Base-by-base conservation (phyloP, 1,139 yeast species). In the Kurtzmaniella natalensis region DNA sequence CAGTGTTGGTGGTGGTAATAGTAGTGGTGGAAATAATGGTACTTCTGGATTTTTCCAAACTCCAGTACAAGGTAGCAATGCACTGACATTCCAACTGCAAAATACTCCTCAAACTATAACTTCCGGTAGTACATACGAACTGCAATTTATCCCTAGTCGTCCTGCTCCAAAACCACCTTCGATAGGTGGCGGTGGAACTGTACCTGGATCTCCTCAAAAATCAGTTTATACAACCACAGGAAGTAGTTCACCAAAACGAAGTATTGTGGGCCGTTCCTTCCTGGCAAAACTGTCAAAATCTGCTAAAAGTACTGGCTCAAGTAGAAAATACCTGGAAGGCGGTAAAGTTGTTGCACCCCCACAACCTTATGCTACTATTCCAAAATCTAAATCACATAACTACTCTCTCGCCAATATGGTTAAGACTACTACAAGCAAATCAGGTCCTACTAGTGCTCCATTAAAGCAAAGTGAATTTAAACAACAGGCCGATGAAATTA, bases 131-230 rank as follows among this genome's bases (percentile, higher is more conserved):
- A 30, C 37, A 6, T 50, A 43, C 31, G 74, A 68, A 43, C 58
- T 51, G 21, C 78, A 71, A 46, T 78, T 72, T 42, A 76, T 78
- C 37, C 86, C 86, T 5, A 71, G 78, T 34, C 61, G 86, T 40
- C 85, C 86, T 1, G 84, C 87, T 0, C 87, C 87, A 29, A 74
- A 72, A 41, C 75, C 75, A 1, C 75, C 74, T 3, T 42, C 51
- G 17, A 16, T 42, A 15, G 25, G 23, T 4, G 18, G 37, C 5
- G 34, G 36, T 3, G 43, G 36, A 22, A 31, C 37, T 5, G 40
- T 41, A 14, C 37, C 48, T 17, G 15, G 33, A 18, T 30, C 34
- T 11, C 38, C 43, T 18, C 30, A 21, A 33, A 30, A 39, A 7
- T 39, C 48, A 6, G 40, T 34, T n/a, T 36, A 37, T 9, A 38